phyloP scores from a whole-genome alignment of 192 early-diverging fungal species.

The Backusella circina region DNA sequence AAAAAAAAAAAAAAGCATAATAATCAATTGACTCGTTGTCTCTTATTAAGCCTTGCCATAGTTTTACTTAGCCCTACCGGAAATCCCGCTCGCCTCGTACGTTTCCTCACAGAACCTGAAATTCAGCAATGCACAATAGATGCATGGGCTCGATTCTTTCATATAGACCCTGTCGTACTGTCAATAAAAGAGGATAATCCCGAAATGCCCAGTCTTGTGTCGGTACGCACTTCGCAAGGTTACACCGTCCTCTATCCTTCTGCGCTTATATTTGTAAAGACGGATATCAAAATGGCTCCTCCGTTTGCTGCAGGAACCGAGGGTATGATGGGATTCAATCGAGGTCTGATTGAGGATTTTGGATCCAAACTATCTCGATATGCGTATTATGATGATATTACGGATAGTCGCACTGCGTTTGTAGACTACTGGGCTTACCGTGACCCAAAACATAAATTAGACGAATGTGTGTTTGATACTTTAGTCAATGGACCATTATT shows the following conservation, averaged over 20 bases:
- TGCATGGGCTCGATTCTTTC: background rate
- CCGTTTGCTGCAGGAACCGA: background rate
- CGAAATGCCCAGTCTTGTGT: background rate
- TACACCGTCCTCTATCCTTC: background rate
- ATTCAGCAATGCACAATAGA: background rate
- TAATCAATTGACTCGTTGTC: conserved; percentile 1
- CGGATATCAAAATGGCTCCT: background rate
- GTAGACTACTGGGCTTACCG: conserved; percentile 4
- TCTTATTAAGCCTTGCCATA: background rate
- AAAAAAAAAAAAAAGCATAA: background rate
- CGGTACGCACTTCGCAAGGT: background rate
- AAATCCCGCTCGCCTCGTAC: background rate
- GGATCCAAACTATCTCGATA: background rate
- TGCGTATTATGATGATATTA: background rate
- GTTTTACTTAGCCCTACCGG: conserved; percentile 5
- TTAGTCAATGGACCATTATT: background rate
- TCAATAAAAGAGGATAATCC: background rate
- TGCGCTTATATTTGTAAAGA: conserved; percentile 4
- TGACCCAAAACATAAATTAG: background rate
- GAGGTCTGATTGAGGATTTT: conserved; percentile 2
- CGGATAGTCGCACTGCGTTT: background rate
- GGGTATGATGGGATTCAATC: background rate
- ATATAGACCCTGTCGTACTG: background rate
- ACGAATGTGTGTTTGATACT: background rate
- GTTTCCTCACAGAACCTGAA: background rate